These are phyloP conservation scores for Metschnikowia corniflorae DNA, from an alignment of 805 yeast genomes.

Conservation along the genomic window DNA sequence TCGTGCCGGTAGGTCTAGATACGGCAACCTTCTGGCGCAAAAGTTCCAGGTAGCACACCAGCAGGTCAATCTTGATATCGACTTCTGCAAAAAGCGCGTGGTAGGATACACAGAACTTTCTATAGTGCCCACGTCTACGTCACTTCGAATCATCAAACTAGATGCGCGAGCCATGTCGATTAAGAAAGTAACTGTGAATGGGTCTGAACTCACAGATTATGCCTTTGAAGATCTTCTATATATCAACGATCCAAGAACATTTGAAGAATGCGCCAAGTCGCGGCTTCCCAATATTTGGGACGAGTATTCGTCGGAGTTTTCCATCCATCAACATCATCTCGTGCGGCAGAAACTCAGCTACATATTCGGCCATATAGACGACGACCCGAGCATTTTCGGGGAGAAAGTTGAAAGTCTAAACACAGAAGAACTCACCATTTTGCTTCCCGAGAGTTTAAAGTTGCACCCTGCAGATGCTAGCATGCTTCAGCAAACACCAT, in stretches of 20 bases:
- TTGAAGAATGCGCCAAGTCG: slow-evolving; percentile 24
- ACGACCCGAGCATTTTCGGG: slow-evolving; percentile 20
- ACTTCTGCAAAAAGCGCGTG: slow-evolving; percentile 55
- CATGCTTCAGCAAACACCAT: slow-evolving; percentile 15
- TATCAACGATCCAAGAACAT: slow-evolving; percentile 31
- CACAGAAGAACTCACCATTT: slow-evolving; percentile 62
- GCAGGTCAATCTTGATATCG: slow-evolving; percentile 74
- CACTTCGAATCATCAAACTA: slow-evolving; percentile 56
- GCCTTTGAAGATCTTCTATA: slow-evolving; percentile 52
- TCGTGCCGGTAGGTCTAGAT: slow-evolving; percentile 7
- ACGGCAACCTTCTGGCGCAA: slow-evolving; percentile 32
- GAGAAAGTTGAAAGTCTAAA: slow-evolving; percentile 25
- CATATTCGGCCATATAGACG: slow-evolving; percentile 47
- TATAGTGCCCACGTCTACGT: slow-evolving; percentile 63
- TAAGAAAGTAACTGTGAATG: slow-evolving; percentile 57
- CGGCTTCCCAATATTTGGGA: slow-evolving; percentile 38
- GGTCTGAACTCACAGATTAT: slow-evolving; percentile 52
- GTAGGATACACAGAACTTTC: slow-evolving; percentile 81
- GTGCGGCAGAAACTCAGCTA: slow-evolving; percentile 51
- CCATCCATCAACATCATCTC: slow-evolving; percentile 56
- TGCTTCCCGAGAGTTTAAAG: slow-evolving; percentile 63
- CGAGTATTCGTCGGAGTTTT: slow-evolving; percentile 36
- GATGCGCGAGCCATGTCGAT: slow-evolving; percentile 80
- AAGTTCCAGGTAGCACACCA: slow-evolving; percentile 80
- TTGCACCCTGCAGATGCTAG: slow-evolving; percentile 55